Evolutionary conservation across 2,329 filamentous ascomycete genomes (phyloP).

Genomic region (Seiridium unicorne): DNA sequence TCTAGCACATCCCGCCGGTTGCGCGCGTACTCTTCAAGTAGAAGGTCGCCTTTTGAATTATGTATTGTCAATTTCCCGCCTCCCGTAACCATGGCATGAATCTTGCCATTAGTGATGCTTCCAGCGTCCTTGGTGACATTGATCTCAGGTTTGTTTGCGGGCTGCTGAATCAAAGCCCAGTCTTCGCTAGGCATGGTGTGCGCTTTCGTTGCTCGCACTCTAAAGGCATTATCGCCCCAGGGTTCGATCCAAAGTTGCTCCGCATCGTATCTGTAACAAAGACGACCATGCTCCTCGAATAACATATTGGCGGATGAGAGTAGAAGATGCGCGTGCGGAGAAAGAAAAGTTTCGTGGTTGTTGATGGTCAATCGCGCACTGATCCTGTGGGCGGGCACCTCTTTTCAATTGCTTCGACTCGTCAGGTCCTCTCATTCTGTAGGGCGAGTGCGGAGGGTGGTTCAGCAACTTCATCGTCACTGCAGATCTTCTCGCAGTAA

Average conservation of each 20-base stretch:
- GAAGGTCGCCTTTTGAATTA: constrained; percentile 35
- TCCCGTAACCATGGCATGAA: constrained; percentile 44
- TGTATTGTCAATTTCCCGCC: constrained; percentile 49
- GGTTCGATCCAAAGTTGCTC: constrained; percentile 46
- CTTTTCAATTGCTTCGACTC: too few species aligned
- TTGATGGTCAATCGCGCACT: too few species aligned
- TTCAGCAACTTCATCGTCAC: too few species aligned
- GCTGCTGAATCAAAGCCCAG: constrained; percentile 37
- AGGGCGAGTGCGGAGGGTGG: too few species aligned
- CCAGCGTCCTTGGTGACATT: constrained; percentile 13
- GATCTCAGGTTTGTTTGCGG: constrained; percentile 14
- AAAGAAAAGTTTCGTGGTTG: too few species aligned
- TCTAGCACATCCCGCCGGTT: constrained; percentile 49
- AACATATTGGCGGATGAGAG: constrained; percentile 16
- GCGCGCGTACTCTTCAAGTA: constrained; percentile 54
- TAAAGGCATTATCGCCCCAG: constrained; percentile 46
- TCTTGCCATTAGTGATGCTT: constrained; percentile 43
- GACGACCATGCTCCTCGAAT: constrained; percentile 14
- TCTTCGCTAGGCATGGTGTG: constrained; percentile 31
- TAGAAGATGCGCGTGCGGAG: too few species aligned
- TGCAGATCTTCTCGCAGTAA: too few species aligned
- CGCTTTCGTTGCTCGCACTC: constrained; percentile 43
- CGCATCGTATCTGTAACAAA: constrained; percentile 34
- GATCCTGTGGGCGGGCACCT: too few species aligned
- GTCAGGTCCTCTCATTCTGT: too few species aligned